Base-by-base conservation (phyloP, 495 filamentous ascomycete genomes). In the Podospora conica region DNA sequence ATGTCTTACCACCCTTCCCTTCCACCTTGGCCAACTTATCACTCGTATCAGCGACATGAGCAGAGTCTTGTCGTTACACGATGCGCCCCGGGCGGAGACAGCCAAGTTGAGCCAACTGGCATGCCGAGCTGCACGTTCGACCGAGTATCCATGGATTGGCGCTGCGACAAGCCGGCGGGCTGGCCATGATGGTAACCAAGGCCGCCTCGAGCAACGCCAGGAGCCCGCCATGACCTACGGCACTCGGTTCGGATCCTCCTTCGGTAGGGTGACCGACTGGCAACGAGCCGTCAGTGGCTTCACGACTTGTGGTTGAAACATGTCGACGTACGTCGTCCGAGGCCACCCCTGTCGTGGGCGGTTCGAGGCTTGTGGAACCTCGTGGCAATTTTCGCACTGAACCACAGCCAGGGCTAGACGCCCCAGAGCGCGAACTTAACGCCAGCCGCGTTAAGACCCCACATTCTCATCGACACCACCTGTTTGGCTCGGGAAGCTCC, bases 391-490 rank as follows among this genome's bases (percentile, higher is more conserved):
- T 18, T 54, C 54, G 54, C 27, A 48, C 40, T 28, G 63, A 64
- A 64, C 63, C 53, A 31, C 23, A 24, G 53, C 56, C 7, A n/a
- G 31, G 28, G 57, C 12, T 61, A 24, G 6, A 61, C 28, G 48
- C 11, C 20, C 15, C 28, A 40, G 9, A 20, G 27, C 40, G 8
- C 48, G 21, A n/a, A n/a, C 63, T 65, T 65, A 65, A 23, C 25
- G 20, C 64, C 31, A 54, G 33, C 56, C 33, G 64, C 57, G 53
- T 58, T 62, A 66, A 62, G 53, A 62, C 64, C 57, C 66, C 57
- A 60, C 60, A 67, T 15, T 56, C 28, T 60, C 61, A 69, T 71
- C 67, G 69, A 73, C 21, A 60, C 65, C 53, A n/a, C 63, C 63
- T n/a, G 20, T 58, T 40, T 54, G 25, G 53, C 25, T 10, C 28